Evolutionary conservation across 1,284 basidiomycete genomes (phyloP), one percentile per base, ranked within the genome.

Genomic region (Austroboletus niveus): DNA sequence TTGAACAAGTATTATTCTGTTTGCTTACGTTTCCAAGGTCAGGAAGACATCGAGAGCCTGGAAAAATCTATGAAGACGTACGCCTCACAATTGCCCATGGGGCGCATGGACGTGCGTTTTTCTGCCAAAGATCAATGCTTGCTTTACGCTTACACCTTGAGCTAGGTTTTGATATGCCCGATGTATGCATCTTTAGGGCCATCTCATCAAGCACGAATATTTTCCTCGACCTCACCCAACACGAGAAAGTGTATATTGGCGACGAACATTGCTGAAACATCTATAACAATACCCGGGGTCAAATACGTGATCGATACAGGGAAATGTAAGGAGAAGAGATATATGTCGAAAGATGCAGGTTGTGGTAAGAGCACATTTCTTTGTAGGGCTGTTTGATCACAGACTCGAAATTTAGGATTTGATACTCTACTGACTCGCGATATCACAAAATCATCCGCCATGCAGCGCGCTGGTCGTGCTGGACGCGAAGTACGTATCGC

Each of bases 261-360:
- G 0, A 98, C 94, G 14, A 98, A 97, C 69, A 94, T 98, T 48
- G 94, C 96, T n/a, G 96, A 99, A 71, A 99, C 97, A 0, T 94
- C 91, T 22, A 92, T 99, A 69, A 99, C 96, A 5, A 97, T 99
- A 62, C 94, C 95, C 5, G 95, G 95, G 2, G 88, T 99, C 49
- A 88, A 84, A 53, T 98, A 93, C 67, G 96, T 99, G 8, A 88
- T 99, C 45, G 96, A 99, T 70, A 88, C 91, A 0, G 94, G 94
- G 1, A 89, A 95, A 69, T 92, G 89, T 63, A 99, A 99, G 71
- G 94, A 98, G 71, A 97, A 97, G 71, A 81, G 89, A 52, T 95
- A 89, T 69, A 68, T 92, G 40, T 81, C 85, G 40, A 76, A 77
- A 60, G 73, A 84, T 50, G 76, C 76, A 3, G 84, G 86, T 4